phyloP scores from a whole-genome alignment of 2,329 filamentous ascomycete species.

The Clarireedia sp. region DNA sequence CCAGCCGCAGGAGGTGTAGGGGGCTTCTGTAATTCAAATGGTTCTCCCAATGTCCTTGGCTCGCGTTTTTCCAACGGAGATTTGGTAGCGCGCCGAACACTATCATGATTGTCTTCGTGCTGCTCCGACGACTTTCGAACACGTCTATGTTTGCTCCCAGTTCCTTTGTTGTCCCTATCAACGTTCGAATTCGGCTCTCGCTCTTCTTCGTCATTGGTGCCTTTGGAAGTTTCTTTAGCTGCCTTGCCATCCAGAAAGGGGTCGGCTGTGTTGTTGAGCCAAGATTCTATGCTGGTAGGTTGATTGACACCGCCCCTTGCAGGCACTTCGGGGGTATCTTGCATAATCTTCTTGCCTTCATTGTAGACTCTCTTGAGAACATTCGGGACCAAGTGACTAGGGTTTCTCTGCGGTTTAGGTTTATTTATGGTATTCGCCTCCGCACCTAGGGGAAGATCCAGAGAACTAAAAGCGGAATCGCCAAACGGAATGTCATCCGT shows the following conservation, averaged over 20 bases:
- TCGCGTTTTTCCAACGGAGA: neutral
- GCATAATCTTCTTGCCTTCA: slow-evolving; percentile 57
- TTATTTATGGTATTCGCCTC: slow-evolving; percentile 42
- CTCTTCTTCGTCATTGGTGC: slow-evolving; percentile 23
- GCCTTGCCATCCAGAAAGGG: slow-evolving; percentile 45
- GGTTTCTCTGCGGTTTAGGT: slow-evolving; percentile 39
- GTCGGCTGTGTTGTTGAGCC: slow-evolving; percentile 55
- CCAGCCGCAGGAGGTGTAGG: slow-evolving; percentile 28
- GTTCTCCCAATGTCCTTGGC: neutral
- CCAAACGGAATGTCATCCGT: slow-evolving; percentile 56
- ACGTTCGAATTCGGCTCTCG: slow-evolving; percentile 13
- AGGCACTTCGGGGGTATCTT: slow-evolving; percentile 37
- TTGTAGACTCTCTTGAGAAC: slow-evolving; percentile 57
- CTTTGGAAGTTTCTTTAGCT: slow-evolving; percentile 22
- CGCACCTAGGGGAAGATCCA: slow-evolving; percentile 47
- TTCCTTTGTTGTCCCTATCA: neutral
- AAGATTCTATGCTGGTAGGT: slow-evolving; percentile 57
- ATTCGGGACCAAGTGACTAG: slow-evolving; percentile 55
- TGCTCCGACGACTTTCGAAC: slow-evolving; percentile 19
- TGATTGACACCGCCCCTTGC: slow-evolving; percentile 46
- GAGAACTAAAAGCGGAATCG: slow-evolving; percentile 58
- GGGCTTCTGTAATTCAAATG: slow-evolving; percentile 4
- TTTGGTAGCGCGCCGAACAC: neutral
- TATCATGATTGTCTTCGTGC: neutral
- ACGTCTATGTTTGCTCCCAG: slow-evolving; percentile 10